Evolutionary conservation across 441 rosid genomes (phyloP).

Genomic region (Adansonia gregorii): DNA sequence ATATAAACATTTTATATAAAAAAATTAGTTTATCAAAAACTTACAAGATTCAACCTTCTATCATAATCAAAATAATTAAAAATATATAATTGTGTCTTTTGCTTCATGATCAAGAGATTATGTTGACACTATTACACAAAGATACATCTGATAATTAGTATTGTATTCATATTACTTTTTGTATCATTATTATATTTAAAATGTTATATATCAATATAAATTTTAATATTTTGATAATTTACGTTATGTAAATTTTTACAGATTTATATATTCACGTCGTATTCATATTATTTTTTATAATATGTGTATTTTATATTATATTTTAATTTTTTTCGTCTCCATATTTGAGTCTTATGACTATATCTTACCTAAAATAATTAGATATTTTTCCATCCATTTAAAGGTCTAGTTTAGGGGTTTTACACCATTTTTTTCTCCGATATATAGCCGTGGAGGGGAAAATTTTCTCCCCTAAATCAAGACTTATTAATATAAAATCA

Average conservation of each 20-base stretch:
- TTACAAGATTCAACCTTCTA: not conserved
- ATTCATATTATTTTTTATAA: not conserved
- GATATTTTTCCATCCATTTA: not conserved
- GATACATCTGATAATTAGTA: not conserved
- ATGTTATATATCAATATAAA: too few species aligned
- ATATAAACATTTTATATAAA: too few species aligned
- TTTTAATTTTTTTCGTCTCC: too few species aligned
- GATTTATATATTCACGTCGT: too few species aligned
- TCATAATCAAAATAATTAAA: not conserved
- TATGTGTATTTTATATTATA: too few species aligned
- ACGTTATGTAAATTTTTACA: not conserved
- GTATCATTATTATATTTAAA: too few species aligned
- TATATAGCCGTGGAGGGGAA: not conserved
- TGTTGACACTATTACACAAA: not conserved
- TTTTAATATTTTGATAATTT: too few species aligned
- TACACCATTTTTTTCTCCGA: not conserved
- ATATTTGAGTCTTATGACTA: too few species aligned
- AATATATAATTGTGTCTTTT: not conserved
- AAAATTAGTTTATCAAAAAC: not conserved
- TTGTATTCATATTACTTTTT: too few species aligned
- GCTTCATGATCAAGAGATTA: constrained; percentile 1
- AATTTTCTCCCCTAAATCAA: not conserved
- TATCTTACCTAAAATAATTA: too few species aligned
- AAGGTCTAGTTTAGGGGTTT: not conserved
- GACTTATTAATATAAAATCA: not conserved